phyloP scores from a whole-genome alignment of 805 yeast genomes.

The Candida coquimbonensis region DNA sequence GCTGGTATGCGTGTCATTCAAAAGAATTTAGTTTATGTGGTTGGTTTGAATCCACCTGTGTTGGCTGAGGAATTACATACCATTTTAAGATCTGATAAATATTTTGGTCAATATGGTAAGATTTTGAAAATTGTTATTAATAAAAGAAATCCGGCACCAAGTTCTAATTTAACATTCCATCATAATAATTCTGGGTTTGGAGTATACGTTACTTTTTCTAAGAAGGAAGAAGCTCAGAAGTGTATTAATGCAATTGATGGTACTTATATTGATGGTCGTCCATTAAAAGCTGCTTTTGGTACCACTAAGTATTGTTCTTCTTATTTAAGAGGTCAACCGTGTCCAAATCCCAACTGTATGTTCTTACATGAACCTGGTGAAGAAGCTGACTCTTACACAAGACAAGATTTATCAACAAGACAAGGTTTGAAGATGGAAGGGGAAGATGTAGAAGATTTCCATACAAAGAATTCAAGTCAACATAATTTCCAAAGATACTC shows the following conservation, averaged over 20 bases:
- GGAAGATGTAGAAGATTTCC: constrained; percentile 22
- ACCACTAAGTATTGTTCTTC: constrained; percentile 98
- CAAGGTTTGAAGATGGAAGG: constrained; percentile 50
- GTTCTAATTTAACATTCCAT: constrained; percentile 6
- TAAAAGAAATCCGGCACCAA: constrained; percentile 48
- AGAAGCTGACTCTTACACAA: constrained; percentile 93
- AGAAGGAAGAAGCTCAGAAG: constrained; percentile 90
- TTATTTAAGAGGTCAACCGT: constrained; percentile 86
- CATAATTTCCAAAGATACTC: constrained; percentile 19
- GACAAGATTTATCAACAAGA: constrained; percentile 79
- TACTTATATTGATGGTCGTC: constrained; percentile 83
- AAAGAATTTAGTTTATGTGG: constrained; percentile 92
- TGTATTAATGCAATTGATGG: constrained; percentile 94
- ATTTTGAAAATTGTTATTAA: constrained; percentile 91
- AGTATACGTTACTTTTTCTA: constrained; percentile 89
- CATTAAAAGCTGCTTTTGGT: constrained; percentile 93
- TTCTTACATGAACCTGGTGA: constrained; percentile 98
- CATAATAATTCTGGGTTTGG: constrained; percentile 66
- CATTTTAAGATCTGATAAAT: constrained; percentile 79
- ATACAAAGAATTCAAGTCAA: constrained; percentile 3
- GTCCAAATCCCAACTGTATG: constrained; percentile 99
- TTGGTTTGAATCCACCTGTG: constrained; percentile 81
- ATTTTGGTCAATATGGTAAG: constrained; percentile 98
- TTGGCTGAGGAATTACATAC: constrained; percentile 79
- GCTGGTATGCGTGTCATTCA: constrained; percentile 98